These are phyloP conservation scores for Zygoascus flipseniorum DNA, from an alignment of 805 yeast genomes.

Conservation along the genomic window DNA sequence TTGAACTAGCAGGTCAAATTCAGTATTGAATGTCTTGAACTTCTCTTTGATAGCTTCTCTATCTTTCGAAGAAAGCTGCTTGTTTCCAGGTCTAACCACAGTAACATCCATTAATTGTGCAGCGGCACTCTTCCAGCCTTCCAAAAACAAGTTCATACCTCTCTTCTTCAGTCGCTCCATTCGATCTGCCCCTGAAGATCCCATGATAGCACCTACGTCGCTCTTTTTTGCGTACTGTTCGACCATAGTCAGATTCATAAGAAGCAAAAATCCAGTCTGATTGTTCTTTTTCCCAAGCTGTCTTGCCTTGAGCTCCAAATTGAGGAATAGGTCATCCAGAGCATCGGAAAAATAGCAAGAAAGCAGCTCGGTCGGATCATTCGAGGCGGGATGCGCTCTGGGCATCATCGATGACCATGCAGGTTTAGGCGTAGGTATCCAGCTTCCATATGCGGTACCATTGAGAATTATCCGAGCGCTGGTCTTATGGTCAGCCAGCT, in stretches of 20 bases:
- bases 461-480: conserved; percentile 46
- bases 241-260: conserved; percentile 64
- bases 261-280: conserved; percentile 57
- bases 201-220: conserved; percentile 37
- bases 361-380: conserved; percentile 43
- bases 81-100: conserved; percentile 45
- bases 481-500: conserved; percentile 51
- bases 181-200: conserved; percentile 52
- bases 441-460: conserved; percentile 47
- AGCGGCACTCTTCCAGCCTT: conserved; percentile 71
- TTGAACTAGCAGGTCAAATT: conserved; percentile 68
- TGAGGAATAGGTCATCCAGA: conserved; percentile 61
- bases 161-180: conserved; percentile 62
- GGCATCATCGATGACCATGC: conserved; percentile 43
- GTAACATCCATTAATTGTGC: conserved; percentile 74
- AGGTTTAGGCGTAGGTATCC: conserved; percentile 60
- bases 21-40: conserved; percentile 70
- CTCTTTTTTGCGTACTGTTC: conserved; percentile 58
- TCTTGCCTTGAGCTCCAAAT: conserved; percentile 53
- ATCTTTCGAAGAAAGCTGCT: conserved; percentile 54
- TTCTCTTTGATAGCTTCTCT: conserved; percentile 77
- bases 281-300: conserved; percentile 25
- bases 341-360: conserved; percentile 68
- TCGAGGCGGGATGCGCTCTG: conserved; percentile 37
- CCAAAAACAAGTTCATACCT: conserved; percentile 61